These are phyloP conservation scores for Leishmania guyanensis DNA, from an alignment of 208 protist species.

Conservation along the genomic window DNA sequence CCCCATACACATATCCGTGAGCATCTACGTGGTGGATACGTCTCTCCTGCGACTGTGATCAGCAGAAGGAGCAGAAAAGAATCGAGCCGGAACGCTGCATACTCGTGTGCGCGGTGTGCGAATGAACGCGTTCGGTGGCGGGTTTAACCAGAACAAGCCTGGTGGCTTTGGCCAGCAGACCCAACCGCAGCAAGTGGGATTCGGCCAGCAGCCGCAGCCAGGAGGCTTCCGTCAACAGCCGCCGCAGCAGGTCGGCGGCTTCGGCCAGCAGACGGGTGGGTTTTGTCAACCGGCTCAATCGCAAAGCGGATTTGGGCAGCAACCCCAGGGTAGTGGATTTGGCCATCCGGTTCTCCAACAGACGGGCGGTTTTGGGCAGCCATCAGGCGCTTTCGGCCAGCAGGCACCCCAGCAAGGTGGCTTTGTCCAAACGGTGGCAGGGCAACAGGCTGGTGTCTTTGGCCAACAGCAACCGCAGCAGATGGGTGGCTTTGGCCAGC, in stretches of 20 bases:
- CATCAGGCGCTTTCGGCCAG: slow-evolving; percentile 43
- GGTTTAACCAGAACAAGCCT: slow-evolving; percentile 35
- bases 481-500: slow-evolving; percentile 50
- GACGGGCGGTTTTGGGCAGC: slow-evolving; percentile 32
- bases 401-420: slow-evolving; percentile 8
- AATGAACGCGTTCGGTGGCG: slow-evolving; percentile 30
- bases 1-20: neutral
- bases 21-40: neutral
- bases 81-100: neutral
- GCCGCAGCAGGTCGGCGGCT: slow-evolving; percentile 8
- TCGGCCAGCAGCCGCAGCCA: slow-evolving; percentile 38
- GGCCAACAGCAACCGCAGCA: slow-evolving; percentile 38
- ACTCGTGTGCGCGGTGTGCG: neutral
- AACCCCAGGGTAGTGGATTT: no score
- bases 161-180: slow-evolving; percentile 41
- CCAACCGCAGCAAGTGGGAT: slow-evolving; percentile 25
- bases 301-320: slow-evolving; percentile 21
- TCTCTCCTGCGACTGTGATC: neutral
- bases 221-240: slow-evolving; percentile 21
- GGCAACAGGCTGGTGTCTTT: slow-evolving; percentile 16
- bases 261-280: slow-evolving; percentile 33
- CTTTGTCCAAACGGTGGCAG: slow-evolving; percentile 10
- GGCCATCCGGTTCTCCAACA: neutral
- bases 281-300: slow-evolving; percentile 37
- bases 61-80: neutral